phyloP scores from a whole-genome alignment of 352 stramenopile species.

The Elongisporangium undulatum region DNA sequence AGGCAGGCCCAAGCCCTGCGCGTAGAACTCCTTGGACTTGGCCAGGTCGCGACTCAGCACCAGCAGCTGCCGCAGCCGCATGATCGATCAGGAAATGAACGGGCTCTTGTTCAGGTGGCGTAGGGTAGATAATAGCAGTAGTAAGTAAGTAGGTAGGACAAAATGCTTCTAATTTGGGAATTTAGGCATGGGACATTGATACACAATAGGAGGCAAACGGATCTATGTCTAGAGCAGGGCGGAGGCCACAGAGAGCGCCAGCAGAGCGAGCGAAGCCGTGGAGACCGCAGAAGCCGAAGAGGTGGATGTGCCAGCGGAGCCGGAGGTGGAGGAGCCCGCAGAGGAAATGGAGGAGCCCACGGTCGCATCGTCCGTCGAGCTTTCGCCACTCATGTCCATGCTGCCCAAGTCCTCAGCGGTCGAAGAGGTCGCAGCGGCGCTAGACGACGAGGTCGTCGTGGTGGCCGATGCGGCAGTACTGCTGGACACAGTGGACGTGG shows the following conservation, averaged over 20 bases:
- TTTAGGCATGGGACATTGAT: background rate
- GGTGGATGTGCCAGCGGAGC: background rate
- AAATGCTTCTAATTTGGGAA: background rate
- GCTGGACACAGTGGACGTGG: constrained; percentile 1
- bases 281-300: background rate
- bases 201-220: background rate
- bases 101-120: background rate
- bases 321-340: background rate
- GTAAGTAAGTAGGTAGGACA: background rate
- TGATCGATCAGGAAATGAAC: constrained; percentile 13
- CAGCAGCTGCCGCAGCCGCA: constrained; percentile 77
- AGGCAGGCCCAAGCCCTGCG: constrained; percentile 72
- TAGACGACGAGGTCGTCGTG: background rate
- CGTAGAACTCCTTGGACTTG: constrained; percentile 78
- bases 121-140: background rate
- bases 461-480: background rate
- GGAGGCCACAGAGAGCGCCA: background rate
- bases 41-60: constrained; percentile 82
- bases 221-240: background rate
- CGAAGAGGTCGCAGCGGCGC: background rate
- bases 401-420: too few species aligned
- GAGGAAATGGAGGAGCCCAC: background rate
- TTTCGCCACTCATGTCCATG: constrained; percentile 1
- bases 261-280: background rate
- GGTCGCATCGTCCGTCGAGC: background rate